Conservation (phyloP, 2,329 filamentous ascomycete genomes). For the Metarhizium rileyi region DNA sequence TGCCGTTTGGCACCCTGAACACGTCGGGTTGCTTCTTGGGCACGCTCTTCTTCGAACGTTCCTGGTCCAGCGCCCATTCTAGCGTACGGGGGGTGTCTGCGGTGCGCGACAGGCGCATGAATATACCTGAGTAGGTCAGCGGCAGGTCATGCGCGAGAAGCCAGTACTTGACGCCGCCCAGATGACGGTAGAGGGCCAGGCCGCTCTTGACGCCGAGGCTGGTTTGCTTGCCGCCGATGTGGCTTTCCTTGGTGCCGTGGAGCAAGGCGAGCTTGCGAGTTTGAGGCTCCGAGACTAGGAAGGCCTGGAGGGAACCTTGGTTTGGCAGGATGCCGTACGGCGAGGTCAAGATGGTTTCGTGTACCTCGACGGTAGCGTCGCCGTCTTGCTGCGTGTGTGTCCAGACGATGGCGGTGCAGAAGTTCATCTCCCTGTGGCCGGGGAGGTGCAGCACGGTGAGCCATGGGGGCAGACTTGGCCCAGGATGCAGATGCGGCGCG, state of each 20-base stretch:
- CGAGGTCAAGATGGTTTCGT: conserved; percentile 6
- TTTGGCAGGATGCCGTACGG: conserved; percentile 6
- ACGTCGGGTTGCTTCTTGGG: background rate
- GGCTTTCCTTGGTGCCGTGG: conserved; percentile 8
- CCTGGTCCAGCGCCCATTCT: conserved; percentile 9
- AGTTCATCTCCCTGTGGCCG: conserved; percentile 10
- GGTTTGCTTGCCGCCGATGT: conserved; percentile 8
- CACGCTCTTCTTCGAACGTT: conserved; percentile 2
- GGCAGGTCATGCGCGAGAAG: conserved; percentile 5
- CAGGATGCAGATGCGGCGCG: conserved; percentile 2
- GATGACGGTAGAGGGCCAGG: conserved; percentile 5
- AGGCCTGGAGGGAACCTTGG: conserved; percentile 5
- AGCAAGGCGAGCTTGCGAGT: conserved; percentile 8
- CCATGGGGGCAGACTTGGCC: conserved; percentile 5
- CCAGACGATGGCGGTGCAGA: conserved; percentile 8
- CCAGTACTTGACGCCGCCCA: conserved; percentile 7
- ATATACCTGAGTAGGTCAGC: conserved; percentile 6
- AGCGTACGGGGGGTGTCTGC: conserved; percentile 5
- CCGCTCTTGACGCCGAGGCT: conserved; percentile 6
- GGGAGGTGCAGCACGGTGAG: conserved; percentile 7
- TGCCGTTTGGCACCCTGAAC: conserved; percentile 4
- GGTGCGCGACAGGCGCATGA: conserved; percentile 8
- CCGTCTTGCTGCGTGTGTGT: conserved; percentile 1
- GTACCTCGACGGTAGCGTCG: conserved; percentile 2
- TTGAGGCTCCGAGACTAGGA: conserved; percentile 5